Conservation (phyloP, 805 yeast genomes). For the Tetrapisispora fleetii region DNA sequence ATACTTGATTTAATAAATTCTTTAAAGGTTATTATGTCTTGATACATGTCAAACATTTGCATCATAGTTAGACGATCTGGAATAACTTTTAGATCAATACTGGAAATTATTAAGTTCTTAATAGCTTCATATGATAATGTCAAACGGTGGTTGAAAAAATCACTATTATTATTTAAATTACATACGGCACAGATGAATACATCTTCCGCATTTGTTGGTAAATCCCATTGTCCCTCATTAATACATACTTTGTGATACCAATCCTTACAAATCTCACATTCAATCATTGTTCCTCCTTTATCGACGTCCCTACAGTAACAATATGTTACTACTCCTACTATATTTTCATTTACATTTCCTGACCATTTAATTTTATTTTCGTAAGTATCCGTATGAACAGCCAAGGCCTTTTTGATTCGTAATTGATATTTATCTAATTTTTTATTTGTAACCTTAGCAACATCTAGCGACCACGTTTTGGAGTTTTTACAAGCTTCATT, state of each 20-base stretch:
- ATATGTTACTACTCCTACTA: constrained; percentile 28
- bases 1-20: constrained; percentile 4
- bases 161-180: constrained; percentile 21
- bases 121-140: constrained; percentile 12
- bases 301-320: constrained; percentile 58
- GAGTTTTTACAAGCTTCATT: constrained; percentile 7
- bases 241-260: constrained; percentile 64
- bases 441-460: background rate
- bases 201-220: constrained; percentile 28
- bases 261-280: constrained; percentile 59
- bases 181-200: constrained; percentile 48
- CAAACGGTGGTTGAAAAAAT: constrained; percentile 11
- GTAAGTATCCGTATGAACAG: background rate
- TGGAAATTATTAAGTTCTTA: constrained; percentile 9
- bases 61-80: constrained; percentile 12
- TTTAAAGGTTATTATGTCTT: constrained; percentile 9
- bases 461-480: constrained; percentile 8
- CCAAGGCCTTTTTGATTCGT: background rate
- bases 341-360: background rate
- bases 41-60: constrained; percentile 10
- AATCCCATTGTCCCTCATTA: constrained; percentile 28
- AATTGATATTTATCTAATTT: background rate
- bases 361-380: background rate
- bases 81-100: constrained; percentile 13
- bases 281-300: constrained; percentile 49